Evolutionary conservation across 2,329 filamentous ascomycete species (phyloP), one percentile per base, ranked within the genome.

Genomic region (Chaetomium strumarium): DNA sequence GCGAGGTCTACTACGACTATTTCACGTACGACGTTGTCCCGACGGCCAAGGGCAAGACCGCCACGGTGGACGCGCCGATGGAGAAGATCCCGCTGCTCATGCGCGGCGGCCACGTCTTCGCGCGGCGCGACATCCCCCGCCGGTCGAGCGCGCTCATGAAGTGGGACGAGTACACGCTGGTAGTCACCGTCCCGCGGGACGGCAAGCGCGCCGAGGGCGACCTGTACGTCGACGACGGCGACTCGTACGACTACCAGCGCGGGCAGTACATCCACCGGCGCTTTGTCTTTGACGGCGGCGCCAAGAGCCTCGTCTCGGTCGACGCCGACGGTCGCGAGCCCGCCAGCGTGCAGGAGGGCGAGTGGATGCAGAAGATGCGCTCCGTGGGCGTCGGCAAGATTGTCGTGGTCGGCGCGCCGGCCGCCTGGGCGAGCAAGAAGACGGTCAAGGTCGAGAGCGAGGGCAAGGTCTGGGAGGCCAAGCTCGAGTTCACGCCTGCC

Each of bases 1-100:
- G 86, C 53, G 88, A 95, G 68, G 79, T 87, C 49, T 97, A 99
- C 70, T 99, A 91, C 65, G 88, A 97, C 70, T 99, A 99, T 74
- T 95, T 93, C 66, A 89, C 89, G 63, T 96, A 90, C 72, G 82
- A 85, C 39, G 74, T 82, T 40, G 83, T 95, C 65, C 70, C 75
- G 37, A 84, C 84, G 19, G 79, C 85, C 20, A 83, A 84, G 57
- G 87, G 88, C 58, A 85, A 86, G 67, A 74, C 72, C 37, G 75
- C 89, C 56, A 86, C 80, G 1, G 74, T 96, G 36, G 71, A 81
- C 1, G 88, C 92, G 0, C 88, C 91, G 0, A 76, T 97, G 3
- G 88, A 96, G 51, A 89, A 85, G 63, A 88, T 96, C 16, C 92
- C 93, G 0, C 72, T 99, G 13, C 76, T 99, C 41, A 93, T 97